phyloP scores from a whole-genome alignment of 2,329 filamentous ascomycete genomes.

The Penicillium oxalicum region DNA sequence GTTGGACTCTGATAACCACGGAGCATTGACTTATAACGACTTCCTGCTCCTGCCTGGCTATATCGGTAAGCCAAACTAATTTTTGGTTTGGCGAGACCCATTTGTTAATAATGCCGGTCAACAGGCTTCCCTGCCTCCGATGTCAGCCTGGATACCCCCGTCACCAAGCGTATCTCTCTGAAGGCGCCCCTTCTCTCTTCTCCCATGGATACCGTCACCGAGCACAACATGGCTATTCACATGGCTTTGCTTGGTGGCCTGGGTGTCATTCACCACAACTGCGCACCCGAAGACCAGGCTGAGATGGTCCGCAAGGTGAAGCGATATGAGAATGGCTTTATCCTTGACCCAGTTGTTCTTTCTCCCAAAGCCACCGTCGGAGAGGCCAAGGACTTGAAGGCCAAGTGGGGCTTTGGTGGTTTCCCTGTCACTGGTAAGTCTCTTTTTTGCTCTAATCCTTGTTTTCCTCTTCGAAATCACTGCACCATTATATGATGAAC shows the following conservation, averaged over 20 bases:
- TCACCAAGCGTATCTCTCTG: constrained; percentile 91
- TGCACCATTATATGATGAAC: constrained; percentile 58
- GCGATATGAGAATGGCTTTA: constrained; percentile 99
- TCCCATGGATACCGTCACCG: constrained; percentile 98
- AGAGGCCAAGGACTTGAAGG: constrained; percentile 86
- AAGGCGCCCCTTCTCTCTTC: constrained; percentile 97
- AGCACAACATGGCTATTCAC: constrained; percentile 99
- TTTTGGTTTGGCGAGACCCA: constrained; percentile 15
- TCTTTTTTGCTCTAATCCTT: constrained; percentile 6
- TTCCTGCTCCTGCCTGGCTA: constrained; percentile 95
- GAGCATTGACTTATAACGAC: constrained; percentile 97
- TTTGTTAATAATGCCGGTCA: constrained; percentile 12
- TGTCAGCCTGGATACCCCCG: constrained; percentile 78
- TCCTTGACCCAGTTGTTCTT: constrained; percentile 90
- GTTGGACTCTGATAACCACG: constrained; percentile 84
- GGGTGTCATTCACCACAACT: constrained; percentile 98
- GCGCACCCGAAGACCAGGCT: constrained; percentile 91
- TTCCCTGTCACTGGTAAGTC: constrained; percentile 96
- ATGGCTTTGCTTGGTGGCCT: constrained; percentile 54
- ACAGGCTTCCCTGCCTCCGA: constrained; percentile 82
- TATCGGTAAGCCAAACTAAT: constrained; percentile 57
- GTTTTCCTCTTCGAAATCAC: constrained; percentile 13
- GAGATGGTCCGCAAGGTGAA: constrained; percentile 99
- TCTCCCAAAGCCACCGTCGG: constrained; percentile 79
- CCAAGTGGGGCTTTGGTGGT: constrained; percentile 97